Conservation (phyloP, 2,329 filamentous ascomycete species). For the Dendrostoma leiphaemia region DNA sequence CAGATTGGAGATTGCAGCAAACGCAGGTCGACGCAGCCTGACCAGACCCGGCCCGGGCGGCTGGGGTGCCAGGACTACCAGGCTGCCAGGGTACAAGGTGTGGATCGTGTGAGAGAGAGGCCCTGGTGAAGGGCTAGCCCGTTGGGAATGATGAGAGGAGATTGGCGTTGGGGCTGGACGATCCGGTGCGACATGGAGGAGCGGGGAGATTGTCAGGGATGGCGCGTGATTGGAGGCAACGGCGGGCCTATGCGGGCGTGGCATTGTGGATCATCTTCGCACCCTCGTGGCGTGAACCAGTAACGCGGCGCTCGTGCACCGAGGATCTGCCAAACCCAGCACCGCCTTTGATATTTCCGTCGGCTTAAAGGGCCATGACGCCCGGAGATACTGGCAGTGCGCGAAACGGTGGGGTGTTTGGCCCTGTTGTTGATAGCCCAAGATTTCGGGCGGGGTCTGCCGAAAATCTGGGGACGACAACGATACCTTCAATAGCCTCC, state of each 20-base stretch:
- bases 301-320: background rate
- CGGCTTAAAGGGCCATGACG: no score
- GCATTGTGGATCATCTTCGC: constrained; percentile 7
- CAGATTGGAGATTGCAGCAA: constrained; percentile 17
- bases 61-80: no score
- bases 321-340: background rate
- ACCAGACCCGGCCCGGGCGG: background rate
- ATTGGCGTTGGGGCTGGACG: constrained; percentile 16
- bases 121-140: constrained; percentile 1
- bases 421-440: no score
- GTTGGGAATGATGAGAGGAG: no score
- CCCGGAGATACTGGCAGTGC: no score
- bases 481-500: no score
- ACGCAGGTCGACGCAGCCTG: constrained; percentile 13
- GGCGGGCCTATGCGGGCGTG: constrained; percentile 11
- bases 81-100: no score
- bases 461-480: no score
- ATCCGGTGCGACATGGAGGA: constrained; percentile 16
- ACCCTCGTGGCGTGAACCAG: constrained; percentile 11
- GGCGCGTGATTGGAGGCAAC: constrained; percentile 15
- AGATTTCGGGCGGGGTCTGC: no score
- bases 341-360: no score
- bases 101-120: constrained; percentile 8
- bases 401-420: no score
- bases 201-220: constrained; percentile 8